These are phyloP conservation scores for Baorangia bicolor DNA, from an alignment of 768 basidiomycete genomes.

Conservation along the genomic window DNA sequence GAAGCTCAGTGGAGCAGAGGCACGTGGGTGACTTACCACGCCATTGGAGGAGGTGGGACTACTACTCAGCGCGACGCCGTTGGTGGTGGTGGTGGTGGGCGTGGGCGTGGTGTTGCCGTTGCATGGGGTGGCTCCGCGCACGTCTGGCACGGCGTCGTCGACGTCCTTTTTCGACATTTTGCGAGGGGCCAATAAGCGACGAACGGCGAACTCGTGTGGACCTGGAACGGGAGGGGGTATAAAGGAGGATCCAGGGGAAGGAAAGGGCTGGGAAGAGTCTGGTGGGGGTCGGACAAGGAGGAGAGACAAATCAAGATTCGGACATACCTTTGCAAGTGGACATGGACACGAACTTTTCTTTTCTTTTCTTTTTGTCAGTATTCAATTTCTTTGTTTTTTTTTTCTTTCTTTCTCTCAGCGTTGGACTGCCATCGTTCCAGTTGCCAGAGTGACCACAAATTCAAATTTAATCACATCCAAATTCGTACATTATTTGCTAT, in stretches of 20 bases:
- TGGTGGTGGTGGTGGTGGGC: not conserved
- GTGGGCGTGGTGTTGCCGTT: not conserved
- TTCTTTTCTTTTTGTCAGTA: not conserved
- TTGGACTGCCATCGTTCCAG: conserved; percentile 2
- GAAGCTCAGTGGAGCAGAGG: conserved; percentile 17
- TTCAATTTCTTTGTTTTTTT: not conserved
- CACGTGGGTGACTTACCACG: conserved; percentile 31
- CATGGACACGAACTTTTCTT: not conserved
- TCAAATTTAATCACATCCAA: not conserved
- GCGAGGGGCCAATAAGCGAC: conserved; percentile 24
- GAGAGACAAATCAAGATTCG: not conserved
- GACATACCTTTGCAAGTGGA: conserved; percentile 7
- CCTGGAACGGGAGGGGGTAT: conserved; percentile 66
- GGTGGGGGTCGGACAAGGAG: conserved; percentile 12
- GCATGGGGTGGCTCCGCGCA: not conserved
- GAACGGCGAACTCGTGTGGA: conserved; percentile 65
- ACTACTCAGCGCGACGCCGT: not conserved
- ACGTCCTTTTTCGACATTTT: conserved; percentile 28
- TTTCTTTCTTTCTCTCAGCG: not conserved
- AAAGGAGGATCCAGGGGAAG: conserved; percentile 67
- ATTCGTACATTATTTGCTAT: conserved; percentile 9
- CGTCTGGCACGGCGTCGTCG: conserved; percentile 1
- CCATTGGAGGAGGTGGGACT: conserved; percentile 13
- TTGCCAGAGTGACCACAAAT: conserved; percentile 15
- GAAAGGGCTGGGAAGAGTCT: conserved; percentile 48